These are phyloP conservation scores for Spatholobus suberectus DNA, from an alignment of 306 rosid species.

Conservation along the genomic window DNA sequence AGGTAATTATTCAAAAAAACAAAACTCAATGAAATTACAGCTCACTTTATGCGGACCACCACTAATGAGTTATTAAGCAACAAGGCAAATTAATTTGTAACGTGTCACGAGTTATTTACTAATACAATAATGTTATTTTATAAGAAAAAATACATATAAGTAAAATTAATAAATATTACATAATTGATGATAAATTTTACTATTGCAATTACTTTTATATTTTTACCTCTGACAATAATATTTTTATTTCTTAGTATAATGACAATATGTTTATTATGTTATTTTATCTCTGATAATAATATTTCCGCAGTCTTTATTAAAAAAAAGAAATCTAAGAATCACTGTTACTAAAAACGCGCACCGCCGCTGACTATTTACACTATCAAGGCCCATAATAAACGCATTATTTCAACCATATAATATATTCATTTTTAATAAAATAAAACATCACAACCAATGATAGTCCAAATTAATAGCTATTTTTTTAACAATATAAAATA, in stretches of 20 bases:
- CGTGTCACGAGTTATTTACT: background rate
- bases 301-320: background rate
- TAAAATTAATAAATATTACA: background rate
- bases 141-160: background rate
- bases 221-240: background rate
- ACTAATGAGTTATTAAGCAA: background rate
- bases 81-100: background rate
- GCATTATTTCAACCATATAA: background rate
- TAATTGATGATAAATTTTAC: background rate
- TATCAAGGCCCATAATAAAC: background rate
- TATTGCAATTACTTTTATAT: background rate
- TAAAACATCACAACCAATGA: background rate
- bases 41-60: too few species aligned
- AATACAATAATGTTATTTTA: background rate
- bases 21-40: too few species aligned
- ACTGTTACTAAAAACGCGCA: background rate
- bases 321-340: background rate
- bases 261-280: background rate
- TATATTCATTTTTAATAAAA: background rate
- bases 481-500: background rate
- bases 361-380: background rate
- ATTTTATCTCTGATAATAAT: background rate
- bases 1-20: too few species aligned
- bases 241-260: background rate
- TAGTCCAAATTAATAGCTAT: background rate